Evolutionary conservation across 768 basidiomycete species (phyloP).

Genomic region (Phylloporus sp.): DNA sequence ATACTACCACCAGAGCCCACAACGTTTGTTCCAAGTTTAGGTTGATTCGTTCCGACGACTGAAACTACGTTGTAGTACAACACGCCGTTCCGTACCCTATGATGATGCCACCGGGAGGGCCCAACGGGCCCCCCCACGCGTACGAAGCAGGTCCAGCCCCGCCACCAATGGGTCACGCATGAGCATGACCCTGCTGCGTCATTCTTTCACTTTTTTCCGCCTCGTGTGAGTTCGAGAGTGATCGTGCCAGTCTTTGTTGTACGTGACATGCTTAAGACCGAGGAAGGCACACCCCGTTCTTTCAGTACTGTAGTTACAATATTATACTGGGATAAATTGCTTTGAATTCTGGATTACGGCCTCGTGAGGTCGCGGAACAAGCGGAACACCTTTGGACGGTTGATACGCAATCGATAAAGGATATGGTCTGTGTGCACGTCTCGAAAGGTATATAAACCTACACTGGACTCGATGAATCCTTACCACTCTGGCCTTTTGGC

Average conservation of each 20-base stretch:
- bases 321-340: conserved; percentile 23
- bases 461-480: neutral
- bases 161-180: conserved; percentile 75
- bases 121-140: conserved; percentile 60
- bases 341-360: conserved; percentile 19
- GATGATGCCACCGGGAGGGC: conserved; percentile 75
- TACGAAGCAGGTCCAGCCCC: conserved; percentile 70
- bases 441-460: conserved; percentile 9
- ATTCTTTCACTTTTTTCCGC: conserved; percentile 6
- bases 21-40: conserved; percentile 47
- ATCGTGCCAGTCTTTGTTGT: conserved; percentile 26
- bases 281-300: conserved; percentile 8
- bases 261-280: conserved; percentile 18
- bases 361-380: neutral
- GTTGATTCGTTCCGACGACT: conserved; percentile 22
- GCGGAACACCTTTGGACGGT: neutral
- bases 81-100: conserved; percentile 87
- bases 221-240: conserved; percentile 22
- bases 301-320: conserved; percentile 27
- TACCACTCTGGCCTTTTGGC: conserved; percentile 51
- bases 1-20: conserved; percentile 88
- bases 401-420: neutral
- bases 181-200: conserved; percentile 21
- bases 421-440: conserved; percentile 18
- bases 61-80: conserved; percentile 52